Conservation (phyloP, 2,329 filamentous ascomycete genomes). For the Sclerotinia borealis region DNA sequence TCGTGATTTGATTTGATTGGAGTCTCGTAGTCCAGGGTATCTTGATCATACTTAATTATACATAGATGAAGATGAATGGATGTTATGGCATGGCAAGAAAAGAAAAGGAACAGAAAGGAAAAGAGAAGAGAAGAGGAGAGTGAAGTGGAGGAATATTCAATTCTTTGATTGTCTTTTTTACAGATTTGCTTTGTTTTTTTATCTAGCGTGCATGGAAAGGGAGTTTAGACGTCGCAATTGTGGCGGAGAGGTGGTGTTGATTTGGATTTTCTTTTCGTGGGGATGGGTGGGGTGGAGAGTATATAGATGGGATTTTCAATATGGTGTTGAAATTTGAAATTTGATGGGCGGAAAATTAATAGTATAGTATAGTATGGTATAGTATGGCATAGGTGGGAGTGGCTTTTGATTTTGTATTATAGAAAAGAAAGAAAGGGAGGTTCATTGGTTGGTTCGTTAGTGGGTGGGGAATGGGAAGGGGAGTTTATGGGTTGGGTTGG, state of each 20-base stretch:
- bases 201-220: neutral
- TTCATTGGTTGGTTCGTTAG: too few species aligned
- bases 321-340: neutral
- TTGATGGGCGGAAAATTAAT: neutral
- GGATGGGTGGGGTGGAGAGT: neutral
- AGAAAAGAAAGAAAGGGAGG: too few species aligned
- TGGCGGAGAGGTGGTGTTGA: neutral
- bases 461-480: too few species aligned
- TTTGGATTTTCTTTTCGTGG: neutral
- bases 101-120: too few species aligned
- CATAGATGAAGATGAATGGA: too few species aligned
- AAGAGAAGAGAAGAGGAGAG: neutral
- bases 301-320: neutral
- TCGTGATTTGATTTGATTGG: neutral
- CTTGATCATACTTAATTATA: too few species aligned
- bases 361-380: neutral
- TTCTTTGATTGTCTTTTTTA: neutral
- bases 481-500: too few species aligned
- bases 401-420: too few species aligned
- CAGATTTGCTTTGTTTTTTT: neutral
- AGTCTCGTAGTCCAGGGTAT: too few species aligned
- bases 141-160: neutral
- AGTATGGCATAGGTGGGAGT: too few species aligned
- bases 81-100: too few species aligned
- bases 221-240: conserved; percentile 5